Percentiles rank a stretch among this genome's conserved stretches.
Evolutionary conservation across 768 basidiomycete genomes (phyloP).

Genomic region (Podaxis mareebaensis): DNA sequence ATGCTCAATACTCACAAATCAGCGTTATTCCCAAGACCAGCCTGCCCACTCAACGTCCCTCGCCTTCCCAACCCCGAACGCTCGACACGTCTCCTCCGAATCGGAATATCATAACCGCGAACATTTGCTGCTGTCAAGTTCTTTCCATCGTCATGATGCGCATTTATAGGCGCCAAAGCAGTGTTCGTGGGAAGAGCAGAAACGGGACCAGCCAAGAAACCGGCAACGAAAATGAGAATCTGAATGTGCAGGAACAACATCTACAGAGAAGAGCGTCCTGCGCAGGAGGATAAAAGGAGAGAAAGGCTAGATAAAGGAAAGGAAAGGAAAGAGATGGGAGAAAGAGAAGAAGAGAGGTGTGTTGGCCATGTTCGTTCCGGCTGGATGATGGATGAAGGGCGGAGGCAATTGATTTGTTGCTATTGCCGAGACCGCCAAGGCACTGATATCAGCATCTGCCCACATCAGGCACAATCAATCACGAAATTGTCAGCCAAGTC

Average conservation of each 20-base stretch:
- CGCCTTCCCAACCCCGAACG: constrained; percentile 21
- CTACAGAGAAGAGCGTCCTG: constrained; percentile 27
- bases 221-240: constrained; percentile 18
- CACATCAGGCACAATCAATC: background rate
- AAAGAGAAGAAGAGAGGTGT: background rate
- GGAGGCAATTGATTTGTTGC: background rate
- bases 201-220: constrained; percentile 20
- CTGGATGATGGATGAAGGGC: background rate
- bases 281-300: constrained; percentile 23
- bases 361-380: background rate
- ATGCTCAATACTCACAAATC: constrained; percentile 30
- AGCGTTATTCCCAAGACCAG: constrained; percentile 36
- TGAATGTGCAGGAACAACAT: constrained; percentile 16
- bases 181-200: constrained; percentile 19
- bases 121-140: background rate
- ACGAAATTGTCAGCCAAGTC: background rate
- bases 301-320: constrained; percentile 10
- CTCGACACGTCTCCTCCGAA: constrained; percentile 22
- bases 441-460: background rate
- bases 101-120: constrained; percentile 25
- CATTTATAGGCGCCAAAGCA: background rate
- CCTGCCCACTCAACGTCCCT: constrained; percentile 31
- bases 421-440: background rate
- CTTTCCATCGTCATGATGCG: background rate
- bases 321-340: constrained; percentile 14